Conservation (phyloP, 768 basidiomycete species). For the Boletus sp. region DNA sequence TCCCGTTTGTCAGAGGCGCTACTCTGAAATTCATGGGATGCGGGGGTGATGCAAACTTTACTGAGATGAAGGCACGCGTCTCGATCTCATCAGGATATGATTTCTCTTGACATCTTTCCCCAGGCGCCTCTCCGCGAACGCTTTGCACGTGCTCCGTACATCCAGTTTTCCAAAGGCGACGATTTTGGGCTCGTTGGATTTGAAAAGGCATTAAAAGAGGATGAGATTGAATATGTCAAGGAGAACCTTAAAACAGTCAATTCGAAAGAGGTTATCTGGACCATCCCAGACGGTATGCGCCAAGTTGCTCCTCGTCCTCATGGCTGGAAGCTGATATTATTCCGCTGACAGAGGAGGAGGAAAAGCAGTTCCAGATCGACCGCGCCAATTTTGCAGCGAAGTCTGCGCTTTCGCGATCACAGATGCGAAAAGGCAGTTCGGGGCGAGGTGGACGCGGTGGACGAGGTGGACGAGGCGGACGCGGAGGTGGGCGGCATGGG, state of each 20-base stretch:
- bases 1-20: constrained; percentile 44
- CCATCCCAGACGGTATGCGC: constrained; percentile 52
- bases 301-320: background rate
- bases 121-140: constrained; percentile 47
- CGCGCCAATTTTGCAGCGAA: constrained; percentile 70
- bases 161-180: constrained; percentile 47
- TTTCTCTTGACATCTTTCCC: background rate
- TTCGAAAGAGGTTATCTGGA: constrained; percentile 65
- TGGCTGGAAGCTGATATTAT: background rate
- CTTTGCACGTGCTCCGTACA: constrained; percentile 47
- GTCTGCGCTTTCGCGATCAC: constrained; percentile 40
- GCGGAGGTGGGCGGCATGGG: constrained; percentile 21
- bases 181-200: constrained; percentile 50
- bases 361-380: constrained; percentile 71
- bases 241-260: constrained; percentile 64
- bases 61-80: constrained; percentile 50
- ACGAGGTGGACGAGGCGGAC: constrained; percentile 35
- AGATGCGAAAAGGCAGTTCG: constrained; percentile 35
- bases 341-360: constrained; percentile 56
- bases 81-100: background rate
- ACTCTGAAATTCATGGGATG: constrained; percentile 50
- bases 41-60: constrained; percentile 59
- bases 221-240: constrained; percentile 69
- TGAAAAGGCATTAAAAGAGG: constrained; percentile 66
- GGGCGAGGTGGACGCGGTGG: constrained; percentile 49